A percentile compares a stretch with the other conserved stretches of the same genome.
phyloP scores from a whole-genome alignment of 441 rosid species.

The Pelargonium fulgidum region DNA sequence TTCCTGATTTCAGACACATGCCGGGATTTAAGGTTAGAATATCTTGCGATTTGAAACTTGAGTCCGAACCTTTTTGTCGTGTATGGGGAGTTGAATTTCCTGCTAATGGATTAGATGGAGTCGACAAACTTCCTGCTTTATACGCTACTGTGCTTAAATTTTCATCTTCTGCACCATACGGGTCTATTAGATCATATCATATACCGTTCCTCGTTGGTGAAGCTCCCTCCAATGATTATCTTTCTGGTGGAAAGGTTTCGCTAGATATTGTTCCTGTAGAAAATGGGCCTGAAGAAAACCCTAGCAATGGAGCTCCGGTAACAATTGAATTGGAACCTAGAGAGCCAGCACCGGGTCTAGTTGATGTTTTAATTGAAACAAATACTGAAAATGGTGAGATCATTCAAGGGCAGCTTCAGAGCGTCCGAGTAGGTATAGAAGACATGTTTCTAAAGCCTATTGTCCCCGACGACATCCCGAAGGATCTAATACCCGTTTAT shows the following conservation, averaged over 20 bases:
- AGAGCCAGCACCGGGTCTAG: conserved; percentile 88
- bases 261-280: conserved; percentile 43
- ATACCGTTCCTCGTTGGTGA: conserved; percentile 86
- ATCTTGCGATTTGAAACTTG: conserved; percentile 67
- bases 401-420: conserved; percentile 64
- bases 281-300: conserved; percentile 37
- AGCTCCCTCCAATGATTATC: conserved; percentile 30
- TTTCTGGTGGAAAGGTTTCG: conserved; percentile 29
- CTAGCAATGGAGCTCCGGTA: conserved; percentile 51
- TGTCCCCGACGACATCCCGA: conserved; percentile 44
- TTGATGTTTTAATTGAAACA: conserved; percentile 82
- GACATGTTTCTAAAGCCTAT: conserved; percentile 89
- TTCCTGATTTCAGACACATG: conserved; percentile 81
- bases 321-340: conserved; percentile 64
- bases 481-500: conserved; percentile 47
- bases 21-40: conserved; percentile 67
- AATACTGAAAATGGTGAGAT: conserved; percentile 74
- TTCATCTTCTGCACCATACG: conserved; percentile 86
- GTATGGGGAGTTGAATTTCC: conserved; percentile 43
- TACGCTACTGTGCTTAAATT: conserved; percentile 78
- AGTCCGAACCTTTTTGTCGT: conserved; percentile 58
- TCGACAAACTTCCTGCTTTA: conserved; percentile 60
- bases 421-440: conserved; percentile 71
- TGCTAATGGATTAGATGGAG: conserved; percentile 36
- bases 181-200: conserved; percentile 59